phyloP scores from a whole-genome alignment of 2,329 filamentous ascomycete genomes.

The Diaporthe velutina region DNA sequence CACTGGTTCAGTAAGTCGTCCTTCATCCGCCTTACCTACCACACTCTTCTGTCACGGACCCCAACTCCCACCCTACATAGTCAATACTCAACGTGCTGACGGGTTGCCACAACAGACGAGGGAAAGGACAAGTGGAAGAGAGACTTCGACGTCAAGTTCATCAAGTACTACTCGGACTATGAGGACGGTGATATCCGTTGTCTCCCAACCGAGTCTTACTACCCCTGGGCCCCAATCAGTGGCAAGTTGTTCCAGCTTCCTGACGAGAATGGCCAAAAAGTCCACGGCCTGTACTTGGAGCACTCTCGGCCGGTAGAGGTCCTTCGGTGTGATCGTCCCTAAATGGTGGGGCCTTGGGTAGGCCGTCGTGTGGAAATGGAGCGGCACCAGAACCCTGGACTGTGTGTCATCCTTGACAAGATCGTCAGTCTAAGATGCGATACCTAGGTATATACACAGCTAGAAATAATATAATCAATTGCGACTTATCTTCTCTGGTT shows the following conservation, averaged over 20 bases:
- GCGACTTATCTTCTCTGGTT: too few species aligned
- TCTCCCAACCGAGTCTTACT: constrained; percentile 36
- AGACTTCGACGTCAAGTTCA: constrained; percentile 27
- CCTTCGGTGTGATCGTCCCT: constrained; percentile 38
- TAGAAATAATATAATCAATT: background rate
- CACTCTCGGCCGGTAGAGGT: constrained; percentile 35
- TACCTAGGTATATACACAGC: background rate
- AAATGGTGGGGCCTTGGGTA: background rate
- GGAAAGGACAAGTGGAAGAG: constrained; percentile 24
- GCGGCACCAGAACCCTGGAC: background rate
- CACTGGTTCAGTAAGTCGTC: constrained; percentile 35
- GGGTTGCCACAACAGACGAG: constrained; percentile 17
- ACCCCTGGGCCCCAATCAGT: constrained; percentile 35
- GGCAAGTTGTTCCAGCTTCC: constrained; percentile 27
- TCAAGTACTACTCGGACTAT: constrained; percentile 36
- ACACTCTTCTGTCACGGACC: too few species aligned
- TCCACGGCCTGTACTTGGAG: constrained; percentile 31
- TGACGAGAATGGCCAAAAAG: constrained; percentile 29
- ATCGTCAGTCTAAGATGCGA: background rate
- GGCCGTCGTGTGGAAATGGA: background rate
- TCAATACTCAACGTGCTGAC: background rate
- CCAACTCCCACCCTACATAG: too few species aligned
- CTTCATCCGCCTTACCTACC: background rate
- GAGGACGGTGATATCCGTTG: constrained; percentile 34
- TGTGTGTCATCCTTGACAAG: background rate